Evolutionary conservation across 2,329 filamentous ascomycete genomes (phyloP).

Genomic region (Pyricularia sp.): DNA sequence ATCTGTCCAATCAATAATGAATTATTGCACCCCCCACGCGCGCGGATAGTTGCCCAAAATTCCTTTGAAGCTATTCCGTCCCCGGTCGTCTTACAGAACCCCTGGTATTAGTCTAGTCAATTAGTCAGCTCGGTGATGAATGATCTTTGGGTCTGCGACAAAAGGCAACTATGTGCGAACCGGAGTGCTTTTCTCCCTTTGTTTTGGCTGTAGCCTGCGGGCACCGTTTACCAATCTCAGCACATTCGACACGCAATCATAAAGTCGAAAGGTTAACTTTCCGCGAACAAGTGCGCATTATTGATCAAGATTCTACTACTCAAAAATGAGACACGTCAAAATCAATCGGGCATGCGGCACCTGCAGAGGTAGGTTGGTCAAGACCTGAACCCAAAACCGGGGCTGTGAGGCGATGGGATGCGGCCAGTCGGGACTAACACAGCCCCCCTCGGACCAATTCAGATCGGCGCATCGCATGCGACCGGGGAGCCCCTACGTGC

Average conservation of each 20-base stretch:
- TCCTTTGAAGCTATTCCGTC: not conserved
- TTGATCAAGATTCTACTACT: not conserved
- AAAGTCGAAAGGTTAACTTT: not conserved
- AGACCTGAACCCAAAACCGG: not conserved
- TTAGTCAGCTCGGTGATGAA: not conserved
- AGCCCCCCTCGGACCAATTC: not conserved
- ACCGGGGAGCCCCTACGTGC: too few relatives aligned
- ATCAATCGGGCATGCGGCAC: not conserved
- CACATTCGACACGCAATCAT: not conserved
- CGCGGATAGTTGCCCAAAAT: not conserved
- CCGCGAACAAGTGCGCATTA: not conserved
- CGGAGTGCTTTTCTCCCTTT: too few relatives aligned
- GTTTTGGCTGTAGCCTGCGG: too few relatives aligned
- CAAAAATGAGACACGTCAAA: not conserved
- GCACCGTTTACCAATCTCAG: not conserved
- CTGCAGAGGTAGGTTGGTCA: not conserved
- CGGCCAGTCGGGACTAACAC: not conserved
- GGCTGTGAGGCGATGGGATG: too few relatives aligned
- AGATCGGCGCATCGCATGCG: not conserved
- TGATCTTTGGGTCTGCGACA: too few relatives aligned
- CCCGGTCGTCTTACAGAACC: not conserved
- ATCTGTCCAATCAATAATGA: not conserved
- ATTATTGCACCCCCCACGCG: not conserved
- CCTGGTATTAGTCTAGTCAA: too few relatives aligned
- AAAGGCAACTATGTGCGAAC: not conserved